Evolutionary conservation across 2,329 filamentous ascomycete genomes (phyloP).

Genomic region (Ophiocordyceps australis): DNA sequence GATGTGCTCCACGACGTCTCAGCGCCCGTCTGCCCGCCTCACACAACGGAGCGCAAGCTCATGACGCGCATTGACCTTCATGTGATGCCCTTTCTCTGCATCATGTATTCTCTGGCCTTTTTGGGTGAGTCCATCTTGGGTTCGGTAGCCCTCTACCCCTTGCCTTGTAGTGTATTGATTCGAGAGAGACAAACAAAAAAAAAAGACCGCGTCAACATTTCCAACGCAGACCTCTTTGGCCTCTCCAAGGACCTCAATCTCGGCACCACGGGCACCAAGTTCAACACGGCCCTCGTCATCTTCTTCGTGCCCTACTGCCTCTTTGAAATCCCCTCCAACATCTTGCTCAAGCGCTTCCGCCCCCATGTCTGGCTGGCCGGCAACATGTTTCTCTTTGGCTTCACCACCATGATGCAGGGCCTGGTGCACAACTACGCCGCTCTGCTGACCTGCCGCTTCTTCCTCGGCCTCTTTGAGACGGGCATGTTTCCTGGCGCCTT

Average conservation of each 20-base stretch:
- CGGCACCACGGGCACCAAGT: slow-evolving; percentile 28
- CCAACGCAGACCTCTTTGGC: slow-evolving; percentile 54
- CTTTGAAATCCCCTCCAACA: slow-evolving; percentile 49
- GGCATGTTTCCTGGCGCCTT: slow-evolving; percentile 49
- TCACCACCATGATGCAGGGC: slow-evolving; percentile 60
- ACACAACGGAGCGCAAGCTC: slow-evolving; percentile 45
- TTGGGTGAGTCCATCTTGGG: slow-evolving; percentile 21
- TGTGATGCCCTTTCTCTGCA: slow-evolving; percentile 53
- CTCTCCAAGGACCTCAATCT: slow-evolving; percentile 45
- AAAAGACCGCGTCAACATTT: slow-evolving; percentile 59
- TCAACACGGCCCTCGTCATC: slow-evolving; percentile 61
- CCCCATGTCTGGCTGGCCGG: slow-evolving; percentile 55
- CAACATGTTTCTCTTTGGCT: slow-evolving; percentile 74
- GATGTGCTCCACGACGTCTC: slow-evolving; percentile 1
- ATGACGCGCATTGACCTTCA: slow-evolving; percentile 53
- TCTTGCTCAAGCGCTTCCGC: slow-evolving; percentile 44
- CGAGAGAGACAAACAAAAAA: too few species aligned
- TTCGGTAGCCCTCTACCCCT: not conserved
- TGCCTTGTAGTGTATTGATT: not conserved
- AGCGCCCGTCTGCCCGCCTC: slow-evolving; percentile 21
- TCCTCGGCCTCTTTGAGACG: slow-evolving; percentile 60
- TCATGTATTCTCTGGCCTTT: slow-evolving; percentile 56
- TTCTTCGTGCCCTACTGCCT: slow-evolving; percentile 68
- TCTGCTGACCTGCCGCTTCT: slow-evolving; percentile 65
- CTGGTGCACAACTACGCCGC: slow-evolving; percentile 62